Evolutionary conservation across 164 flowering plant species (phyloP), one percentile per base, ranked within the genome.

Genomic region (Stephania yunnanensis): DNA sequence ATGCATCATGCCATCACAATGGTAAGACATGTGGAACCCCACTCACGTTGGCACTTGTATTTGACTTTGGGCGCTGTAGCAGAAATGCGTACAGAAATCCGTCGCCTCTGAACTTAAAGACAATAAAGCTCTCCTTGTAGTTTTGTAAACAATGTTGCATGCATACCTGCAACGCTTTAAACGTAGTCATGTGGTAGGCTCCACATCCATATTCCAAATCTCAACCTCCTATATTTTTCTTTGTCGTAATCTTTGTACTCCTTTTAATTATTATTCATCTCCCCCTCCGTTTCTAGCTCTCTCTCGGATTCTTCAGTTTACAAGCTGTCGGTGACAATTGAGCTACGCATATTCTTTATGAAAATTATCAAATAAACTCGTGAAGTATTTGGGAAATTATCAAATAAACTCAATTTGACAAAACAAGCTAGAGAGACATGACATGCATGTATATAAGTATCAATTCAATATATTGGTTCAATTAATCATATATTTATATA

Each of bases 1-100:
- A 9, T 50, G 55, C 55, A 9, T 50, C 55, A 50, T 36, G 42
- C 42, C 42, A 36, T 36, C 42, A 0, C 55, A 50, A 55, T 55
- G 19, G 17, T 58, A 58, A 58, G 64, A 58, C 64, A 75, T 44
- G 44, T 25, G 67, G 63, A 66, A n/a, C 45, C 78, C 73, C 48
- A 48, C 74, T 76, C 78, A 76, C 78, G 78, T 76, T 75, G 73
- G 15, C n/a, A 55, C 73, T 75, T 68, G 63, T 69, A 67, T 74
- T 75, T 76, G 69, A 76, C 73, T 66, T 76, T 30, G 46, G 74
- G 25, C 74, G 29, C 12, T 10, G 42, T 48, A 61, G 7, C 65
- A 75, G 19, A 44, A 15, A 75, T 29, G 13, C 42, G 71, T 75
- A 52, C 70, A 70, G 19, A 46, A 20, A 46, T 75, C 29, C 19